phyloP scores from a whole-genome alignment of 805 yeast species.

The Saturnispora galanensis region DNA sequence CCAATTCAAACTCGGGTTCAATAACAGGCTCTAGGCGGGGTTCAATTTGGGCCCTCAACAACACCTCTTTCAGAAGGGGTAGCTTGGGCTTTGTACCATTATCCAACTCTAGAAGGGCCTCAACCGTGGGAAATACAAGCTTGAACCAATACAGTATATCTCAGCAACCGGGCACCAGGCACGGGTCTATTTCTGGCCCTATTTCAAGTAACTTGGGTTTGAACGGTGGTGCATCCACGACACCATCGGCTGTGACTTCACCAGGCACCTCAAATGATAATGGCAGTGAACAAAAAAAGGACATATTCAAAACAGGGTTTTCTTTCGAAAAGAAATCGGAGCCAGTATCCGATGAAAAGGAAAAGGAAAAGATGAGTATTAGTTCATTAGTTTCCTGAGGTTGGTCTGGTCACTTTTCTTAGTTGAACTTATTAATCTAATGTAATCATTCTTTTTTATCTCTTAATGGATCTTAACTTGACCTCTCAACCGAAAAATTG shows the following conservation, averaged over 20 bases:
- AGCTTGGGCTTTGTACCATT: conserved; percentile 5
- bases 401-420: background rate
- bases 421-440: background rate
- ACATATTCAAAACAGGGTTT: conserved; percentile 23
- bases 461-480: background rate
- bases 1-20: conserved; percentile 2
- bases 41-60: conserved; percentile 10
- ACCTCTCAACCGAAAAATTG: too few species aligned
- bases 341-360: background rate
- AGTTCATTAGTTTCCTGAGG: conserved; percentile 7
- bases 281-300: conserved; percentile 9
- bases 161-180: background rate
- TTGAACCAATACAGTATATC: conserved; percentile 13
- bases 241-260: background rate
- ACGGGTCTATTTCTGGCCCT: background rate
- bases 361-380: conserved; percentile 10
- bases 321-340: conserved; percentile 11
- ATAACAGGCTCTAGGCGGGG: conserved; percentile 9
- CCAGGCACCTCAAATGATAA: background rate
- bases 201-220: too few species aligned
- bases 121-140: conserved; percentile 10
- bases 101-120: conserved; percentile 7
- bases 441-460: background rate
- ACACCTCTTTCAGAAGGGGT: conserved; percentile 4
- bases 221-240: background rate